Base-by-base conservation (phyloP, 208 protist species). In the Leishmania major region DNA sequence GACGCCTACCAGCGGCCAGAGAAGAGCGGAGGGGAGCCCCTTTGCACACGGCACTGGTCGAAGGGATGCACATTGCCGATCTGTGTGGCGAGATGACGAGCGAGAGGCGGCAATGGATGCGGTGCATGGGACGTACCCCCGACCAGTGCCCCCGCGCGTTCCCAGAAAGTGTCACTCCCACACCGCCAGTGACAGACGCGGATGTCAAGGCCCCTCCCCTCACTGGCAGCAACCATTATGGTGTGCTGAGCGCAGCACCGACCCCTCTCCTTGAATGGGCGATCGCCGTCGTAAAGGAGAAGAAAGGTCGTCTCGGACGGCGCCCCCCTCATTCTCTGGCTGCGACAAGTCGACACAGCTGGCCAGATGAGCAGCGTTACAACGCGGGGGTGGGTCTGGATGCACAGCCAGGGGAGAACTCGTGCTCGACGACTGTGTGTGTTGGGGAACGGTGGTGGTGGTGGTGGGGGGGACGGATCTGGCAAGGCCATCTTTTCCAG, bases 401-500 rank as follows among this genome's bases (percentile, higher is more conserved):
- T 64, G 74, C 75, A 0, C 43, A 35, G 1, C 74, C 77, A 22
- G 74, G 60, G 53, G 17, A 13, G 28, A 35, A 28, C 2, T 37
- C 45, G 80, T 84, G n/a, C 57, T 82, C 10, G 70, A 55, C 13
- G 80, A 82, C 5, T 79, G 74, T 31, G 45, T 47, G 74, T 13
- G n/a, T n/a, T n/a, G 45, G 2, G 49, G 51, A 64, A 72, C n/a
- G n/a, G n/a, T n/a, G n/a, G n/a, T n/a, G n/a, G n/a, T n/a, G n/a
- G n/a, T n/a, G n/a, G n/a, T n/a, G 1, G 77, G 76, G 8, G 37
- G 82, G 47, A 78, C 80, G 25, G 84, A 82, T 72, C 66, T 84
- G 59, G 81, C 77, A 15, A 79, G 76, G 25, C 76, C 76, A 1
- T 22, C 81, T 88, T 31, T 88, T 88, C 7, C 80, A 84, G 76